phyloP scores from a whole-genome alignment of 75 land plant species.

The Selaginella tamariscina region DNA sequence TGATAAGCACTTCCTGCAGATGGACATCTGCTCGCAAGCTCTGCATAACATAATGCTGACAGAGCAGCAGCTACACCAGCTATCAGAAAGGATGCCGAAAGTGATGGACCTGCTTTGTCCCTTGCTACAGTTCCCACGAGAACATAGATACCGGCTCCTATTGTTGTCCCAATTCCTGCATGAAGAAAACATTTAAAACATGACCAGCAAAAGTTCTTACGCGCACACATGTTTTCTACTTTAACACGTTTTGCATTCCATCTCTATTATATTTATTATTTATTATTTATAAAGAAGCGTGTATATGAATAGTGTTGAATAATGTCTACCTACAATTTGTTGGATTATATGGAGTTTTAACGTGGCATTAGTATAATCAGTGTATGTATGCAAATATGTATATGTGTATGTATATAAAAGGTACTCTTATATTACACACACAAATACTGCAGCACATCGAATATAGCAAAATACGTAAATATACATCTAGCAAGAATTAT shows the following conservation, averaged over 20 bases:
- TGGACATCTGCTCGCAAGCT: constrained; percentile 5
- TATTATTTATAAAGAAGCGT: too few species aligned
- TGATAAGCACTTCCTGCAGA: constrained; percentile 3
- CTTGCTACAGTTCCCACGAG: constrained; percentile 2
- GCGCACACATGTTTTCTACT: background rate
- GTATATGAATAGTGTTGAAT: too few species aligned
- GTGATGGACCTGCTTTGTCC: constrained; percentile 4
- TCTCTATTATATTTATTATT: background rate
- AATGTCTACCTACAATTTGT: too few species aligned
- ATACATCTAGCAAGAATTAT: background rate
- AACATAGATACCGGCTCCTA: background rate
- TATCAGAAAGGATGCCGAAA: background rate
- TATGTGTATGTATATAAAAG: too few species aligned
- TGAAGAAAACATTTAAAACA: background rate
- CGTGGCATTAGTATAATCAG: too few species aligned
- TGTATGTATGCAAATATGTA: too few species aligned
- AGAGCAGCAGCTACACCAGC: constrained; percentile 3
- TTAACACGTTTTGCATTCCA: background rate
- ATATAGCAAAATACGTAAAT: background rate
- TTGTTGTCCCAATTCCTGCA: constrained; percentile 9
- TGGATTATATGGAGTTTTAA: background rate
- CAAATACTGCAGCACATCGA: background rate
- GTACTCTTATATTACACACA: too few species aligned
- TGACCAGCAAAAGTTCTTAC: background rate
- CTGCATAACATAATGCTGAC: constrained; percentile 1